Evolutionary conservation across 108 stramenopile genomes (phyloP).

Genomic region (Aurantiochytrium sp.): DNA sequence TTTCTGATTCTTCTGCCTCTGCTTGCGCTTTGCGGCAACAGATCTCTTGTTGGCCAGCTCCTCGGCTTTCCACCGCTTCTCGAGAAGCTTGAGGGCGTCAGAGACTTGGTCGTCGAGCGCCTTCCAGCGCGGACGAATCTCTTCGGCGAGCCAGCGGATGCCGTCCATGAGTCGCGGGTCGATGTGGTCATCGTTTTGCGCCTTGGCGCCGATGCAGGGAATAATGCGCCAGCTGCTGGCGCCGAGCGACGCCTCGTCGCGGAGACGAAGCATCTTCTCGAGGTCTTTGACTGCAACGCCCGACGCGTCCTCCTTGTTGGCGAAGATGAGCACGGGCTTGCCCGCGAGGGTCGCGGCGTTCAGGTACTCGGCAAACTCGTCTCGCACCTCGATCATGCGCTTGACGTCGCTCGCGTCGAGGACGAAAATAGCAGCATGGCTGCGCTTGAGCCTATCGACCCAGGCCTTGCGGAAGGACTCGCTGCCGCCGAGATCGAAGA

Average conservation of each 20-base stretch:
- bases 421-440: background rate
- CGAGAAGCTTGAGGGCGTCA: background rate
- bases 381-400: background rate
- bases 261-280: background rate
- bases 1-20: background rate
- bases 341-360: background rate
- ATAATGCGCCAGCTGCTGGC: background rate
- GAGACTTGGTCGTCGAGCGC: background rate
- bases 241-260: background rate
- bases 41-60: background rate
- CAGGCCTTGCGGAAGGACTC: conserved; percentile 15
- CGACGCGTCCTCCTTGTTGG: background rate
- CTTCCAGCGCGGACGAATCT: background rate
- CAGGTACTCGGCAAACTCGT: background rate
- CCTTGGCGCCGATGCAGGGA: background rate
- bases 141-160: background rate
- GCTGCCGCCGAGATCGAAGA: background rate
- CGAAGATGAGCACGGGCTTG: conserved; percentile 1
- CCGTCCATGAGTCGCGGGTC: conserved; percentile 18
- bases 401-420: background rate
- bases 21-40: background rate
- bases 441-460: background rate
- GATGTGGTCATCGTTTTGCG: background rate
- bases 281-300: background rate
- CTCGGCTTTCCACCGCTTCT: background rate